Percentiles rank a stretch among this genome's conserved stretches.
Conservation (phyloP, 139 green algal species). For the Ettlia oleoabundans region DNA sequence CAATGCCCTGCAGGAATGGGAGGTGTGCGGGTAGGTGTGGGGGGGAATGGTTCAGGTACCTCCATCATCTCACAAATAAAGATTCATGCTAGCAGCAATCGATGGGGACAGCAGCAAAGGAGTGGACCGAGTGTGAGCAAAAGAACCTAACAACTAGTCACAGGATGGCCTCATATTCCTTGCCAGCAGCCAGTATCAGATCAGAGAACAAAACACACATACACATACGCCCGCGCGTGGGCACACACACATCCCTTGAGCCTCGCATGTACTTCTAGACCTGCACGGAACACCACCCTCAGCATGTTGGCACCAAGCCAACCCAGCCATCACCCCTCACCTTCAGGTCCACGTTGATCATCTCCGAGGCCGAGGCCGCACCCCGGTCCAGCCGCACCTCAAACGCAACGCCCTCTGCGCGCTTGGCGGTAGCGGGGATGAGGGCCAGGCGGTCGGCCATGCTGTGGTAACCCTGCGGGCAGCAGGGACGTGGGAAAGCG, state of each 20-base stretch:
- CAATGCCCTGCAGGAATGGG: slow-evolving; percentile 51
- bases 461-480: slow-evolving; percentile 69
- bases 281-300: not conserved
- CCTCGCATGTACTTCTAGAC: not conserved
- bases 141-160: too few species aligned
- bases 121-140: too few species aligned
- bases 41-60: not conserved
- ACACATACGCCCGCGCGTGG: too few species aligned
- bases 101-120: too few species aligned
- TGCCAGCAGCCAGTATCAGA: too few species aligned
- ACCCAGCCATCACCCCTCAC: slow-evolving; percentile 31
- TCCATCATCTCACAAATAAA: too few species aligned
- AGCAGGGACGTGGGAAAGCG: not conserved
- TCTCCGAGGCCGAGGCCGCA: slow-evolving; percentile 50
- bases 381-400: slow-evolving; percentile 71
- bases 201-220: too few species aligned
- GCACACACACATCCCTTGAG: not conserved
- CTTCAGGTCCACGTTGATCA: slow-evolving; percentile 86
- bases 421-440: slow-evolving; percentile 83
- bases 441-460: slow-evolving; percentile 77
- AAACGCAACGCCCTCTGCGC: slow-evolving; percentile 79
- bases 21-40: not conserved
- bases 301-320: not conserved
- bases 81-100: too few species aligned
- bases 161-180: too few species aligned